Percentiles rank a stretch among this genome's conserved stretches.
Evolutionary conservation across 371 early-diverging fungal genomes (phyloP).

Genomic region (Rhizopus arrhizus): DNA sequence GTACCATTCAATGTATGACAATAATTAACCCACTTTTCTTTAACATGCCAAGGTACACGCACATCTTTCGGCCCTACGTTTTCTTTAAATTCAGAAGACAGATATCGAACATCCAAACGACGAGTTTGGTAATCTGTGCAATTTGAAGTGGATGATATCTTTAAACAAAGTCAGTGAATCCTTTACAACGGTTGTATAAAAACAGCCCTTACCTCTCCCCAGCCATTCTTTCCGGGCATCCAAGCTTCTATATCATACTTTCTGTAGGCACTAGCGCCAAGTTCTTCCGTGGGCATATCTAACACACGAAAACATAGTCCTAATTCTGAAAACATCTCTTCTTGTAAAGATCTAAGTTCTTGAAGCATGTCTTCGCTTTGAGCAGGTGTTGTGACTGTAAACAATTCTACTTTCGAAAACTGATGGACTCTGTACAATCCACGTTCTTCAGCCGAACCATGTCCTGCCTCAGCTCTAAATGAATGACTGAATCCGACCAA

Average conservation of each 20-base stretch:
- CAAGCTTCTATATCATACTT: conserved; percentile 96
- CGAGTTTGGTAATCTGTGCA: conserved; percentile 89
- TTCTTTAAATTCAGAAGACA: conserved; percentile 29
- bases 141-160: conserved; percentile 82
- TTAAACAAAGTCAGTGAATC: neutral
- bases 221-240: conserved; percentile 86
- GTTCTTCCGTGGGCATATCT: conserved; percentile 91
- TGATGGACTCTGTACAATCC: conserved; percentile 94
- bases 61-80: conserved; percentile 20
- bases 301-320: conserved; percentile 85
- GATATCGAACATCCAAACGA: conserved; percentile 69
- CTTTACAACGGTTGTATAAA: neutral
- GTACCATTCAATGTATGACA: conserved; percentile 94
- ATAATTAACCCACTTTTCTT: conserved; percentile 59
- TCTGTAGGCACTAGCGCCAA: conserved; percentile 89
- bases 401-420: conserved; percentile 92
- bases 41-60: conserved; percentile 33
- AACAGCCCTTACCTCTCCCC: conserved; percentile 78
- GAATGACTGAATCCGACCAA: conserved; percentile 83
- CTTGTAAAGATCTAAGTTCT: conserved; percentile 75
- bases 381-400: conserved; percentile 72
- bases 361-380: conserved; percentile 70
- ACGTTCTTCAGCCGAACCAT: conserved; percentile 78
- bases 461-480: conserved; percentile 90
- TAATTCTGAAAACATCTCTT: conserved; percentile 74